Evolutionary conservation across 192 early-diverging fungal genomes (phyloP), one percentile per base, ranked within the genome.

Genomic region (Podila epicladia): DNA sequence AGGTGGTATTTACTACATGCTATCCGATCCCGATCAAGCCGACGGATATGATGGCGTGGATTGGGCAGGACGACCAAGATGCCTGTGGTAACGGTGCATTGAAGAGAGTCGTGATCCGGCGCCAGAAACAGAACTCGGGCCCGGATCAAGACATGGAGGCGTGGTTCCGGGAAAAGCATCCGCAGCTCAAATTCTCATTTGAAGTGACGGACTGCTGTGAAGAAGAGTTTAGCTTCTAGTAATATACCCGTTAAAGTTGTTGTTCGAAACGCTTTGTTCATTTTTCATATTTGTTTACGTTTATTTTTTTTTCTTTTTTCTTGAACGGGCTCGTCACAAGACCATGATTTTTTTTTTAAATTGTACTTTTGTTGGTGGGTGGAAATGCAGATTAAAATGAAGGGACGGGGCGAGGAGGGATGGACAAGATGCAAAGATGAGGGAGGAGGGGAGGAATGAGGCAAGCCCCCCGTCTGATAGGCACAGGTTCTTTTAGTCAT

Each of bases 1-100:
- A 80, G 55, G 50, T 80, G 2, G 71, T 80, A 6, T 73, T 80
- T 41, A 69, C 77, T 11, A 80, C 77, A 4, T 72, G 77, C 29
- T 80, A 80, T 35, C 77, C 77, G 17, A 73, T 80, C 66, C 77
- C 77, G 37, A 63, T 80, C 65, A 80, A 73, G 58, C 57, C 66
- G 35, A 9, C 41, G 22, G 77, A 80, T 29, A 65, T 80, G 55
- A 26, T 9, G 20, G 50, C 50, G 6, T 58, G 65, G 53, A 20
- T 58, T 55, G 53, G 33, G 31, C 32, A 69, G 58, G 28, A 7
- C 13, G 0, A 7, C 32, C 31, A 19, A 20, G 48, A 24, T 7
- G 20, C 24, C 8, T 33, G 0, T 26, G 50, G 4, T 0, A 11
- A 24, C 1, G 32, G 35, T 4, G 1, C 3, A 13, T 33, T 80